Evolutionary conservation across 169 alveolate genomes (phyloP).

Genomic region (Plasmodium malariae): DNA sequence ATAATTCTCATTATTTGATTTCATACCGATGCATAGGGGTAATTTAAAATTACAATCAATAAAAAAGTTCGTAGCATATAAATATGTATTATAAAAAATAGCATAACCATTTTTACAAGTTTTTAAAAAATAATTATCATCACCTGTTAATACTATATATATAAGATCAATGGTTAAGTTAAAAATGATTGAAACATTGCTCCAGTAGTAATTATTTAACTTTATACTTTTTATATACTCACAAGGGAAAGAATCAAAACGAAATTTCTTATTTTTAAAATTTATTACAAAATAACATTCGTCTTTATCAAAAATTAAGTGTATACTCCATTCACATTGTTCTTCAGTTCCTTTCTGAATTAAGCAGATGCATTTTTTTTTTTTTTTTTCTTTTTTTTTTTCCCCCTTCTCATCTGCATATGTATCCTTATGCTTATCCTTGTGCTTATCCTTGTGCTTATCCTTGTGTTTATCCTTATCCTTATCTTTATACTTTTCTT

Average conservation of each 20-base stretch:
- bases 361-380: conserved; percentile 31
- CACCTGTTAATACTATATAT: conserved; percentile 52
- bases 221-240: conserved; percentile 21
- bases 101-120: conserved; percentile 12
- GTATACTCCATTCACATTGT: conserved; percentile 35
- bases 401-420: background rate
- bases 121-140: conserved; percentile 13
- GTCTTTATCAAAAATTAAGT: conserved; percentile 32
- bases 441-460: background rate
- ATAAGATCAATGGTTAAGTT: conserved; percentile 59
- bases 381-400: background rate
- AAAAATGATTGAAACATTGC: conserved; percentile 30
- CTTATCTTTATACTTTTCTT: conserved; percentile 3
- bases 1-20: background rate
- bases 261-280: conserved; percentile 21
- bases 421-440: background rate
- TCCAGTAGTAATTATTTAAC: conserved; percentile 37
- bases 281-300: conserved; percentile 45
- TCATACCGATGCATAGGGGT: conserved; percentile 30
- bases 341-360: conserved; percentile 53
- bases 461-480: background rate
- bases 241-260: conserved; percentile 37
- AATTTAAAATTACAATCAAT: background rate
- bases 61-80: conserved; percentile 64
- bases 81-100: conserved; percentile 32